Evolutionary conservation across 2,329 filamentous ascomycete genomes (phyloP).

Genomic region (Sclerotinia trifoliorum): DNA sequence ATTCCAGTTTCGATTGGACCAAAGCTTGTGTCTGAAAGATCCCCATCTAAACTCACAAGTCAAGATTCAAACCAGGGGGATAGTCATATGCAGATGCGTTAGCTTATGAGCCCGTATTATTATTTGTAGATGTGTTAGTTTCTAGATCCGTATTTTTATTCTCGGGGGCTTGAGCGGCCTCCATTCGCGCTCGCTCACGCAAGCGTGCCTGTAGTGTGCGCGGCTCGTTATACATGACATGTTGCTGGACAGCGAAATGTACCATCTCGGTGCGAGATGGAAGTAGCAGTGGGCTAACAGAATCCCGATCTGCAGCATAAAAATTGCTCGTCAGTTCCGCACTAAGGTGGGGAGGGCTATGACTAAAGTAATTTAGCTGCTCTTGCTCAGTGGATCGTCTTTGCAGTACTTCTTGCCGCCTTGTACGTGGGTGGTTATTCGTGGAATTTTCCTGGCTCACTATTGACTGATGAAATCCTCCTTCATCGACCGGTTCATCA

Average conservation of each 20-base stretch:
- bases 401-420: not conserved
- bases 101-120: not conserved
- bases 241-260: too few relatives aligned
- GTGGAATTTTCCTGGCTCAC: not conserved
- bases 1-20: too few relatives aligned
- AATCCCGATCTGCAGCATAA: not conserved
- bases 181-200: not conserved
- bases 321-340: too few relatives aligned
- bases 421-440: not conserved
- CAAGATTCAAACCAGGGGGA: not conserved
- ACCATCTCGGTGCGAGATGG: too few relatives aligned
- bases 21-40: not conserved
- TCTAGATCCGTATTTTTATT: not conserved
- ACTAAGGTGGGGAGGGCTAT: not conserved
- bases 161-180: not conserved
- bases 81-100: not conserved
- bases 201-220: too few relatives aligned
- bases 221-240: too few relatives aligned
- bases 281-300: not conserved
- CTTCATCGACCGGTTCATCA: too few relatives aligned
- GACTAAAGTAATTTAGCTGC: not conserved
- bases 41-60: not conserved
- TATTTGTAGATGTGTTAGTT: not conserved
- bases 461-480: too few relatives aligned
- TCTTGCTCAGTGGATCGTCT: not conserved